Conservation (phyloP, 768 basidiomycete genomes). For the Chalciporus pseudorubinellus region DNA sequence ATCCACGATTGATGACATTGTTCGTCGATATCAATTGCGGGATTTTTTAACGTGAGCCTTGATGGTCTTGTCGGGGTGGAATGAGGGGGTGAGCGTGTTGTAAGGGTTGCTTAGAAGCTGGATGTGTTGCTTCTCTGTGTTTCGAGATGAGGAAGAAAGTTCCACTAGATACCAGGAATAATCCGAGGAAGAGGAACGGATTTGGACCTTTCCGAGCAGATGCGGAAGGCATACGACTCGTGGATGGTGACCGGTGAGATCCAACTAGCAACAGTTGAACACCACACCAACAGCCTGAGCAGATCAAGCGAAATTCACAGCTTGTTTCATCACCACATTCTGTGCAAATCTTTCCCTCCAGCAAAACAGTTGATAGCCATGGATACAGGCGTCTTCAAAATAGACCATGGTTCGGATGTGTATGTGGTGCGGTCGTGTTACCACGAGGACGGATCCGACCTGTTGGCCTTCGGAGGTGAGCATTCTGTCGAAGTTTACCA, state of each 20-base stretch:
- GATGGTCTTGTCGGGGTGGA: conserved; percentile 49
- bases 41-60: conserved; percentile 15
- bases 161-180: conserved; percentile 55
- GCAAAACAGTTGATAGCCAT: conserved; percentile 29
- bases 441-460: conserved; percentile 59
- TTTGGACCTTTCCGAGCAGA: conserved; percentile 46
- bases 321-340: not conserved
- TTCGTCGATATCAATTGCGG: not conserved
- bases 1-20: conserved; percentile 16
- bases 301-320: not conserved
- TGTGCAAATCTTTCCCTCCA: not conserved
- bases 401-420: conserved; percentile 59
- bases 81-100: conserved; percentile 65
- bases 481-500: conserved; percentile 69
- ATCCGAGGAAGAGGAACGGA: conserved; percentile 57
- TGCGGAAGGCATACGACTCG: conserved; percentile 13
- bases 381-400: conserved; percentile 46
- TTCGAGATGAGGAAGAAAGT: conserved; percentile 57
- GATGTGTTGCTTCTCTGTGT: conserved; percentile 52
- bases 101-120: conserved; percentile 59
- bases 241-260: no score
- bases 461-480: conserved; percentile 72
- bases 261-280: no score
- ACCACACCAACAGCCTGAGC: no score
- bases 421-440: conserved; percentile 62